Conservation (phyloP, 2,329 filamentous ascomycete genomes). For the Penicillium paneum region DNA sequence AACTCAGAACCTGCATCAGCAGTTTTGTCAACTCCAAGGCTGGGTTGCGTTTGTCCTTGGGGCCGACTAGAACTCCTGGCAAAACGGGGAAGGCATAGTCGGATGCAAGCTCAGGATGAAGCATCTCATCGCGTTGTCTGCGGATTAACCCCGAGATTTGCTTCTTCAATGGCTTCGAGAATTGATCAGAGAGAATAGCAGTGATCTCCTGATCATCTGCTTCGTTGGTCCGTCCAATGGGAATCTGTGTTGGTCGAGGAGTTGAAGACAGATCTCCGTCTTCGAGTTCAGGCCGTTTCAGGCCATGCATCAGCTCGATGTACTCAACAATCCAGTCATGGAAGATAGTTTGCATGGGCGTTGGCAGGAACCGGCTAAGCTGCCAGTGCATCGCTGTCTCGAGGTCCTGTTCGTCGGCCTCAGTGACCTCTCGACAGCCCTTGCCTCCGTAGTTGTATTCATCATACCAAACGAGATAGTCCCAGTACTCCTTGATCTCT, state of each 20-base stretch:
- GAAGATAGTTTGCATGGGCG: slow-evolving; percentile 76
- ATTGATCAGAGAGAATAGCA: slow-evolving; percentile 72
- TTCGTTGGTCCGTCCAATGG: slow-evolving; percentile 56
- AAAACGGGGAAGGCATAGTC: slow-evolving; percentile 85
- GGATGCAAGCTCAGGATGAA: slow-evolving; percentile 79
- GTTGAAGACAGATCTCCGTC: slow-evolving; percentile 59
- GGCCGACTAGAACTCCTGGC: slow-evolving; percentile 49
- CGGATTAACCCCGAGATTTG: slow-evolving; percentile 78
- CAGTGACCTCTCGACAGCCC: slow-evolving; percentile 76
- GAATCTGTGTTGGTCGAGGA: slow-evolving; percentile 59
- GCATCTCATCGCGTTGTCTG: slow-evolving; percentile 80
- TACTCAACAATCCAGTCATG: slow-evolving; percentile 93
- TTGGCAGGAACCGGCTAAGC: slow-evolving; percentile 81
- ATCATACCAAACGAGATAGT: slow-evolving; percentile 98
- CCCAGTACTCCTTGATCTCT: slow-evolving; percentile 98
- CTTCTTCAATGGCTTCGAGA: slow-evolving; percentile 87
- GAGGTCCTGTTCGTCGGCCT: slow-evolving; percentile 71
- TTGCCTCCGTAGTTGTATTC: slow-evolving; percentile 98
- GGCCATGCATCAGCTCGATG: slow-evolving; percentile 84
- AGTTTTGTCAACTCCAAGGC: slow-evolving; percentile 88
- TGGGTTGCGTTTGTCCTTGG: slow-evolving; percentile 61
- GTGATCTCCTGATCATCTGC: slow-evolving; percentile 59
- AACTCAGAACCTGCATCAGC: slow-evolving; percentile 84
- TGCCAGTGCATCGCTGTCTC: slow-evolving; percentile 99
- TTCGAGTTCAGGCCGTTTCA: slow-evolving; percentile 64